A percentile compares a stretch with the other conserved stretches of the same genome.
Conservation (phyloP, 2,329 filamentous ascomycete species). For the Colletotrichum camelliae region DNA sequence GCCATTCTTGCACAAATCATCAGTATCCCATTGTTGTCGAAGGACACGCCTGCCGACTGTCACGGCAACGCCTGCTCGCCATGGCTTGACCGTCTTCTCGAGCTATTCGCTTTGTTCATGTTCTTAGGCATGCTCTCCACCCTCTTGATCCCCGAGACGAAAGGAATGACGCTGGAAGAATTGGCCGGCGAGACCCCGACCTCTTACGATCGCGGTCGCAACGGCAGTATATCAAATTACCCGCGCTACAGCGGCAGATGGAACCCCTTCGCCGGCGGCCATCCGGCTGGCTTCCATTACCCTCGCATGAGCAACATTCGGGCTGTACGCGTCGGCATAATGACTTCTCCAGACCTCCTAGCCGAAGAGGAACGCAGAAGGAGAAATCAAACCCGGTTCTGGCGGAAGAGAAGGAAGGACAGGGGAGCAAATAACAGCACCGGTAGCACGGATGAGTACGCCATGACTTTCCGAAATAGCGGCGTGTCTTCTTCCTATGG, state of each 20-base stretch:
- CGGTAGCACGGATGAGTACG: not conserved
- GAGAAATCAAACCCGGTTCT: constrained; percentile 15
- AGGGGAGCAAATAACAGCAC: constrained; percentile 25
- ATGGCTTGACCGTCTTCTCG: constrained; percentile 76
- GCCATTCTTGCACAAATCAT: constrained; percentile 72
- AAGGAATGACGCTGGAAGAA: constrained; percentile 74
- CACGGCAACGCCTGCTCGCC: constrained; percentile 54
- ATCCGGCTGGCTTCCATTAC: constrained; percentile 56
- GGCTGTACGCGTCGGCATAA: constrained; percentile 43
- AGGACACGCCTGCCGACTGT: constrained; percentile 56
- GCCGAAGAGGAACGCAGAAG: constrained; percentile 20
- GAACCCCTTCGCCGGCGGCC: constrained; percentile 56
- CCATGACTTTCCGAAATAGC: constrained; percentile 23
- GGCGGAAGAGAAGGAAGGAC: constrained; percentile 24
- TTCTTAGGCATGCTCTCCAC: constrained; percentile 71
- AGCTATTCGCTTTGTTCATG: constrained; percentile 85
- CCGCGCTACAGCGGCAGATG: constrained; percentile 37
- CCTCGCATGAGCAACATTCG: constrained; percentile 38
- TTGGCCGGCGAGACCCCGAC: constrained; percentile 71
- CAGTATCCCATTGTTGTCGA: constrained; percentile 65
- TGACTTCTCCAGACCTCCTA: constrained; percentile 47
- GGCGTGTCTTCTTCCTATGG: constrained; percentile 26
- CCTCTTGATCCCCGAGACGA: constrained; percentile 79
- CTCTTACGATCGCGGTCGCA: constrained; percentile 58
- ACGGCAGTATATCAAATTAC: constrained; percentile 50